Evolutionary conservation across 176 grass and related monocot genomes (phyloP).

Genomic region (Thinopyrum elongatum): DNA sequence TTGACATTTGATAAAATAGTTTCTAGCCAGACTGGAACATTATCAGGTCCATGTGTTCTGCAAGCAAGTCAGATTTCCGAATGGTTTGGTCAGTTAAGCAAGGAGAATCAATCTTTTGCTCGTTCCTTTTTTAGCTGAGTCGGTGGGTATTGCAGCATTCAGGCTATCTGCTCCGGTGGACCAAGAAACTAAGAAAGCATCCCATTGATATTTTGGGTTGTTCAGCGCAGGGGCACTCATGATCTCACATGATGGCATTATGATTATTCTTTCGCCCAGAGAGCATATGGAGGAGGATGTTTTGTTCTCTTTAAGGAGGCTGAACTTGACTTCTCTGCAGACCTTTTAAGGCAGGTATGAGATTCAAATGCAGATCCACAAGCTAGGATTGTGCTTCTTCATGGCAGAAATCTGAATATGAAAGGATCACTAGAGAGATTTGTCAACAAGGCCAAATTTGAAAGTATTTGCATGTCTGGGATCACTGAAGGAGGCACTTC

Average conservation of each 20-base stretch:
- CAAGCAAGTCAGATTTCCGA: constrained; percentile 50
- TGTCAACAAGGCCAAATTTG: not conserved
- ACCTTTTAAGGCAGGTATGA: not conserved
- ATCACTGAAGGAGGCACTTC: not conserved
- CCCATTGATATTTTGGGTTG: constrained; percentile 2
- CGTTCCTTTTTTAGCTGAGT: constrained; percentile 41
- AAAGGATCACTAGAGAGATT: not conserved
- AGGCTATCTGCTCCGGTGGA: not conserved
- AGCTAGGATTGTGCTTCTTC: not conserved
- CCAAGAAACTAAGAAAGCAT: not conserved
- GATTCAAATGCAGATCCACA: constrained; percentile 8
- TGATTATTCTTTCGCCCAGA: not conserved
- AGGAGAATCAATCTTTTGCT: constrained; percentile 46
- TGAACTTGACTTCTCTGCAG: not conserved
- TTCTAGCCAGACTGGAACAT: constrained; percentile 7
- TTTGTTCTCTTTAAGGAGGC: not conserved
- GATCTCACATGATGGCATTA: not conserved
- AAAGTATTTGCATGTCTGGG: not conserved
- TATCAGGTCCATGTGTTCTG: constrained; percentile 26
- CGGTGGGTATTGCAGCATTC: not conserved
- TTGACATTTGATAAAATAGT: constrained; percentile 56
- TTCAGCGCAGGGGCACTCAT: not conserved
- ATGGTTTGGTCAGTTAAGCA: constrained; percentile 84
- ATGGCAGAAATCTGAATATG: not conserved
- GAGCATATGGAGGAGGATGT: not conserved